Evolutionary conservation across 176 grass and related monocot genomes (phyloP).

Genomic region (Avena insularis): DNA sequence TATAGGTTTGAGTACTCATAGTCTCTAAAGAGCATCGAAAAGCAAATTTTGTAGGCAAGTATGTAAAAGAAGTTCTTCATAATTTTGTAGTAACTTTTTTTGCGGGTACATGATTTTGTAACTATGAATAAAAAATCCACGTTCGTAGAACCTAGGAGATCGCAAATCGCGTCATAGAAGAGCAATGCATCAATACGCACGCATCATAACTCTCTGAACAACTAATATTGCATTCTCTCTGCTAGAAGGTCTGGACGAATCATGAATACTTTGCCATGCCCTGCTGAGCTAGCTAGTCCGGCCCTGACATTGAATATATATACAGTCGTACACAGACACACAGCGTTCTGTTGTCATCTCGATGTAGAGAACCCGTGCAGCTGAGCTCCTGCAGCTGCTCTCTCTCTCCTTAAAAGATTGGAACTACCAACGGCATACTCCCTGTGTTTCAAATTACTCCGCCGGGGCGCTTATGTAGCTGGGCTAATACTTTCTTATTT

Average conservation of each 20-base stretch:
- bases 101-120: neutral
- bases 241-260: constrained; percentile 41
- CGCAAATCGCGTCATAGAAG: neutral
- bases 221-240: neutral
- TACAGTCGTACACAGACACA: constrained; percentile 41
- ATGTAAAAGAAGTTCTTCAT: neutral
- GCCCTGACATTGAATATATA: constrained; percentile 34
- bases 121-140: neutral
- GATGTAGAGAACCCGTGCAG: constrained; percentile 33
- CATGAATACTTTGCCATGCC: constrained; percentile 40
- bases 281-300: neutral
- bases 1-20: neutral
- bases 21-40: no score
- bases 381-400: constrained; percentile 5
- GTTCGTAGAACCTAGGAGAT: neutral
- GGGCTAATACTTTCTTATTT: no score
- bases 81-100: neutral
- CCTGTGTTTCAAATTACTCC: no score
- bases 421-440: no score
- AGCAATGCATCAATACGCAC: neutral
- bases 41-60: neutral
- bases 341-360: constrained; percentile 28
- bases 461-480: no score
- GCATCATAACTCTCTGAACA: constrained; percentile 12
- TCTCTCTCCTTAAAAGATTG: no score